These are phyloP conservation scores for Kappamyces sp. DNA, from an alignment of 192 early-diverging fungal genomes.

Conservation along the genomic window DNA sequence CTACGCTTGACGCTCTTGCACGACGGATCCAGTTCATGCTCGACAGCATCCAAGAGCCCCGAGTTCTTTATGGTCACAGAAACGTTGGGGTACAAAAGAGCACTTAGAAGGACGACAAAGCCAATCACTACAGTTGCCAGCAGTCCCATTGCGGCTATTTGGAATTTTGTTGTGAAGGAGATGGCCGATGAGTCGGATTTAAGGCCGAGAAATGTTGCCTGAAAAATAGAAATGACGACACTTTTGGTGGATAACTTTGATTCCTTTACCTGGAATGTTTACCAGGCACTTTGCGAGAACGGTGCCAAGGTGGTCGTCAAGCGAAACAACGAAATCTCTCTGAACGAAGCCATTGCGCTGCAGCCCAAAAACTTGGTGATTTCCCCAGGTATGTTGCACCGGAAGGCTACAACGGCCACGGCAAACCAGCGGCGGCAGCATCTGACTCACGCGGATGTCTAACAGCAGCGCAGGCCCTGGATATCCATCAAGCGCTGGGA, in stretches of 20 bases:
- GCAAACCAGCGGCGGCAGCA: background rate
- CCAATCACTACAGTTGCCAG: background rate
- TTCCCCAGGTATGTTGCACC: conserved; percentile 57
- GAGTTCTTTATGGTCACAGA: background rate
- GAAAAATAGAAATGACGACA: conserved; percentile 30
- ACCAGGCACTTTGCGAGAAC: conserved; percentile 85
- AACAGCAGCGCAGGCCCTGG: conserved; percentile 62
- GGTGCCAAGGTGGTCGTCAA: conserved; percentile 89
- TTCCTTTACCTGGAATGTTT: conserved; percentile 98
- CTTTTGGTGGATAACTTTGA: conserved; percentile 98
- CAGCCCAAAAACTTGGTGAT: conserved; percentile 92
- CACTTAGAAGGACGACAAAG: background rate
- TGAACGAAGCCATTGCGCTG: conserved; percentile 74
- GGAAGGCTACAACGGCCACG: background rate
- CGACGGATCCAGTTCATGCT: background rate
- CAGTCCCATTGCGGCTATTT: background rate
- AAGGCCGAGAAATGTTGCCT: too few species aligned
- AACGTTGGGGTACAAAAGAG: conserved; percentile 6
- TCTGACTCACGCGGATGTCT: background rate
- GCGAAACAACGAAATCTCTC: conserved; percentile 88
- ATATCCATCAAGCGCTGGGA: conserved; percentile 83
- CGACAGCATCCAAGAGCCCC: background rate
- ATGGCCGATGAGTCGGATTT: too few species aligned
- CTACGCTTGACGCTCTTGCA: conserved; percentile 1
- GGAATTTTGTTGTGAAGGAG: too few species aligned